Evolutionary conservation across 805 yeast species (phyloP).

Genomic region (Hanseniaspora thailandica): DNA sequence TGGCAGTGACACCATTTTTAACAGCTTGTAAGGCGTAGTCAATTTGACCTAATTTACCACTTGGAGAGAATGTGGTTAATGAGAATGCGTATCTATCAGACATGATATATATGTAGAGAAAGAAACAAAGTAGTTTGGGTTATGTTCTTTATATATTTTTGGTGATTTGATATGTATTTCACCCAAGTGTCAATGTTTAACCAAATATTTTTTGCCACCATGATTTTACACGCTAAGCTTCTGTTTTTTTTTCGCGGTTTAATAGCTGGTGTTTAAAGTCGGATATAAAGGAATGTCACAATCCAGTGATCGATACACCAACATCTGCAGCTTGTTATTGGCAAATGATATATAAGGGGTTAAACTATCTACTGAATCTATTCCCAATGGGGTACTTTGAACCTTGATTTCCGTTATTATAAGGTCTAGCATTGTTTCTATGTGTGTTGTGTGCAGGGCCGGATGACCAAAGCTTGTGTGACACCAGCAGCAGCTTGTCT

Average conservation of each 20-base stretch:
- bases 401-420: neutral
- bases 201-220: conserved; percentile 18
- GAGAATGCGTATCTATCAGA: conserved; percentile 98
- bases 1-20: conserved; percentile 92
- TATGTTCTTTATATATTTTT: too few species aligned
- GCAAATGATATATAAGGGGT: too few species aligned
- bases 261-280: neutral
- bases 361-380: neutral
- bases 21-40: conserved; percentile 97
- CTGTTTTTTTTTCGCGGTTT: neutral
- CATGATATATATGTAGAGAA: conserved; percentile 36
- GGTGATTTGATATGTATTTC: too few species aligned
- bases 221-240: neutral
- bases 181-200: too few species aligned
- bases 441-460: neutral
- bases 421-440: neutral
- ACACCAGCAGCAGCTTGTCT: conserved; percentile 7
- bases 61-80: conserved; percentile 93
- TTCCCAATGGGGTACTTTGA: neutral
- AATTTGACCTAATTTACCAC: conserved; percentile 95
- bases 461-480: conserved; percentile 10
- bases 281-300: too few species aligned
- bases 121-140: neutral
- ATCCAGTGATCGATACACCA: too few species aligned
- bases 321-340: too few species aligned